Percentiles rank a stretch among this genome's conserved stretches.
Conservation (phyloP, 2,329 filamentous ascomycete genomes). For the Ascomycota sp. region DNA sequence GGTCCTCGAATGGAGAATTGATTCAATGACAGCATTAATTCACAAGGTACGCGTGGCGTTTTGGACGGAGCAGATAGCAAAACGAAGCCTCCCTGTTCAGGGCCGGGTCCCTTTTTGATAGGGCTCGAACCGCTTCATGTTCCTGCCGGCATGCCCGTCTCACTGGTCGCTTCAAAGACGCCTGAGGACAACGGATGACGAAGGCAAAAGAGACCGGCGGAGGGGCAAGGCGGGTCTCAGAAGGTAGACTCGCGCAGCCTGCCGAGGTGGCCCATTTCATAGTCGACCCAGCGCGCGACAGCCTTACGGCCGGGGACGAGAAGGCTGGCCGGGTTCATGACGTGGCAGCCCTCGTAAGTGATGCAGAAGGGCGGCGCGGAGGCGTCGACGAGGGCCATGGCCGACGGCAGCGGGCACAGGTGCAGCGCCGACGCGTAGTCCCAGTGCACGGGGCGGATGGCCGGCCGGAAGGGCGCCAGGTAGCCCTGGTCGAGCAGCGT, state of each 20-base stretch:
- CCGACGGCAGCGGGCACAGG: slow-evolving; percentile 71
- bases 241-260: slow-evolving; percentile 39
- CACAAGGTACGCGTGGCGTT: no score
- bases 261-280: slow-evolving; percentile 44
- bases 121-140: no score
- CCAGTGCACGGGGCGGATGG: slow-evolving; percentile 67
- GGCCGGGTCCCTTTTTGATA: no score
- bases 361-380: slow-evolving; percentile 65
- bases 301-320: slow-evolving; percentile 46
- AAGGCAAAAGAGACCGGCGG: no score
- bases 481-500: slow-evolving; percentile 80
- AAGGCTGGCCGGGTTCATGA: slow-evolving; percentile 74
- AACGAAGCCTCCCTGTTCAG: no score
- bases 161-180: no score
- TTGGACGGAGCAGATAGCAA: no score
- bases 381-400: slow-evolving; percentile 60
- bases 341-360: slow-evolving; percentile 86
- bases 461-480: slow-evolving; percentile 66
- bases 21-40: no score
- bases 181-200: no score
- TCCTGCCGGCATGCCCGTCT: no score
- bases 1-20: no score
- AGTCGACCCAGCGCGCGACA: slow-evolving; percentile 69
- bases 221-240: slow-evolving; percentile 8
- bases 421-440: slow-evolving; percentile 57